Conservation (phyloP, 257 asterid species). For the Asclepias syriaca region DNA sequence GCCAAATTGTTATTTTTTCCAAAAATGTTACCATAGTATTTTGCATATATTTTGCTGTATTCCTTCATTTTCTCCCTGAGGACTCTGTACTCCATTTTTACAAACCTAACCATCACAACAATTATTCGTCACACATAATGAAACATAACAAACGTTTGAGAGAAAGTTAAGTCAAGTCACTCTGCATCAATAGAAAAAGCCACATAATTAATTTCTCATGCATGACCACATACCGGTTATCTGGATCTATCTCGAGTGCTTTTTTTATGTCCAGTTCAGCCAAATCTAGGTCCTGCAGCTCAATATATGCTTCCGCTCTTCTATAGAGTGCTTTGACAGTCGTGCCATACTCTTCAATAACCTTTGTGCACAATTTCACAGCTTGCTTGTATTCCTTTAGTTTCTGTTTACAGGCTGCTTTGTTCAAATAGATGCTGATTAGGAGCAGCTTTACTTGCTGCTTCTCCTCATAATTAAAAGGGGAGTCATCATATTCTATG, state of each 20-base stretch:
- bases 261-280: conserved; percentile 56
- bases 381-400: conserved; percentile 52
- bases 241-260: conserved; percentile 64
- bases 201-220: too few relatives aligned
- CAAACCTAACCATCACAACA: conserved; percentile 37
- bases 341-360: conserved; percentile 38
- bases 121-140: not conserved
- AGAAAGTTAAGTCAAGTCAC: not conserved
- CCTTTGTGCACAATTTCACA: conserved; percentile 40
- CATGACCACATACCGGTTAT: conserved; percentile 31
- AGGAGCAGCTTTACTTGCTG: conserved; percentile 37
- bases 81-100: conserved; percentile 46
- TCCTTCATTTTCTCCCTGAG: conserved; percentile 52
- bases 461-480: conserved; percentile 52
- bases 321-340: conserved; percentile 60
- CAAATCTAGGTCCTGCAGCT: conserved; percentile 46
- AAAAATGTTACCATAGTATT: conserved; percentile 48
- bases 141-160: not conserved
- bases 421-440: conserved; percentile 42
- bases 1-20: conserved; percentile 46
- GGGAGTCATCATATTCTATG: conserved; percentile 43
- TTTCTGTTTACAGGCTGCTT: conserved; percentile 65
- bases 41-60: conserved; percentile 51
- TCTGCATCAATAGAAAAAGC: too few relatives aligned
- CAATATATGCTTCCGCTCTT: conserved; percentile 59